Evolutionary conservation across 2,329 filamentous ascomycete species (phyloP).

Genomic region (Colletotrichum falcatum): DNA sequence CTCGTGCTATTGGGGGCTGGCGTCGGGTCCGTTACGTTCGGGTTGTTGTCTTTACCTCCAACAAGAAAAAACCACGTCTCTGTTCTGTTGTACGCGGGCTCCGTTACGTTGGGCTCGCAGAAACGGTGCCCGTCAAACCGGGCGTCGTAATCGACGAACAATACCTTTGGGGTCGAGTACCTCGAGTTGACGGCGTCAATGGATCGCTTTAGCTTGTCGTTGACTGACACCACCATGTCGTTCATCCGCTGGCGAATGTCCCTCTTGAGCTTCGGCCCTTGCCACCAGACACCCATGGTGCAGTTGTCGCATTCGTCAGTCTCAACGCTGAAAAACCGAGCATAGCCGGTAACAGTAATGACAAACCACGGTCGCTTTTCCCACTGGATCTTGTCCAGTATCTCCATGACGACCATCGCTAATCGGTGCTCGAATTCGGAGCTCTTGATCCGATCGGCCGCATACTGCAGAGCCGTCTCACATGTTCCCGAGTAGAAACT

Average conservation of each 20-base stretch:
- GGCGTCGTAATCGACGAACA: conserved; percentile 60
- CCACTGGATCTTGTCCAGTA: conserved; percentile 58
- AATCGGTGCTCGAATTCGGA: conserved; percentile 55
- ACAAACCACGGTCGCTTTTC: conserved; percentile 58
- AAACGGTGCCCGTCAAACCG: conserved; percentile 60
- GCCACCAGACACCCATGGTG: conserved; percentile 61
- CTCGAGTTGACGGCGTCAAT: conserved; percentile 52
- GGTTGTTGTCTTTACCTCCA: conserved; percentile 55
- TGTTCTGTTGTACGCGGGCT: conserved; percentile 57
- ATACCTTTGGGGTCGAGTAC: conserved; percentile 52
- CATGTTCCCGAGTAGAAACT: conserved; percentile 61
- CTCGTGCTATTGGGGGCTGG: conserved; percentile 39
- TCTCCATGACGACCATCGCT: conserved; percentile 55
- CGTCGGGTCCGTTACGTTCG: conserved; percentile 35
- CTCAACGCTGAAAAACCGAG: conserved; percentile 60
- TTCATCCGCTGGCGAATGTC: conserved; percentile 57
- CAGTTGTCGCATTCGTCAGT: conserved; percentile 58
- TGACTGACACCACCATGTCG: conserved; percentile 56
- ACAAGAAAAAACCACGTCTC: conserved; percentile 64
- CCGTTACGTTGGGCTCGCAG: conserved; percentile 53
- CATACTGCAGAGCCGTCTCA: conserved; percentile 52
- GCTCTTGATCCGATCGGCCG: conserved; percentile 50
- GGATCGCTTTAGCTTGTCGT: conserved; percentile 53
- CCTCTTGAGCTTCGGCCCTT: conserved; percentile 55
- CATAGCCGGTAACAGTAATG: conserved; percentile 61